phyloP scores from a whole-genome alignment of 1,284 basidiomycete species.

The Cutaneotrichosporon sp. region DNA sequence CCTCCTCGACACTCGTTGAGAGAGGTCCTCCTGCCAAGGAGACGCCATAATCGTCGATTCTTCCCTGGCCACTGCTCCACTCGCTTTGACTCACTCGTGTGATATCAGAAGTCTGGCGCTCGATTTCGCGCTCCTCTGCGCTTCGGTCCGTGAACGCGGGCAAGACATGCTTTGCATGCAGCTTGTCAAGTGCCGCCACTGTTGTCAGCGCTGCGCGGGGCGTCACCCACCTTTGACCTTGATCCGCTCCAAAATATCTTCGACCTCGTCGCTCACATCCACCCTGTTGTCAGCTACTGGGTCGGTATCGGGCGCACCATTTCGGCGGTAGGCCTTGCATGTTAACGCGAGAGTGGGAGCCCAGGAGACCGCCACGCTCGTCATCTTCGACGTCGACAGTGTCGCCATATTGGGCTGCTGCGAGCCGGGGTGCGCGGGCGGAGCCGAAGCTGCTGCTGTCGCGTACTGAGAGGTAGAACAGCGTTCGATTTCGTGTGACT shows the following conservation, averaged over 20 bases:
- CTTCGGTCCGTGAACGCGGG: constrained; percentile 94
- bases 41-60: too few species aligned
- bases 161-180: constrained; percentile 91
- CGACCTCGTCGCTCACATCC: constrained; percentile 81
- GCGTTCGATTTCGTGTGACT: constrained; percentile 76
- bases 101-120: constrained; percentile 76
- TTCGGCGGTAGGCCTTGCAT: constrained; percentile 59
- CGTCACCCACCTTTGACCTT: constrained; percentile 67
- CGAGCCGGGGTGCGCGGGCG: constrained; percentile 32
- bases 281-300: constrained; percentile 60
- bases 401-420: constrained; percentile 41
- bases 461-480: constrained; percentile 90
- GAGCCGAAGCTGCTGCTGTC: constrained; percentile 62
- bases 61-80: too few species aligned
- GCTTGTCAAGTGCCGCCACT: constrained; percentile 79
- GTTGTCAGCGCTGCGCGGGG: constrained; percentile 11
- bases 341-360: constrained; percentile 52
- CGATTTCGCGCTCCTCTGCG: constrained; percentile 89
- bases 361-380: constrained; percentile 69
- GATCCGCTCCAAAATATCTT: constrained; percentile 65
- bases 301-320: constrained; percentile 59
- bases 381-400: constrained; percentile 54
- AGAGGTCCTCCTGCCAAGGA: too few species aligned
- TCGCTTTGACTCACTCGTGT: constrained; percentile 59
- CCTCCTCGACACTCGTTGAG: too few species aligned